Evolutionary conservation across 371 early-diverging fungal species (phyloP).

Genomic region (Circinella umbellata): DNA sequence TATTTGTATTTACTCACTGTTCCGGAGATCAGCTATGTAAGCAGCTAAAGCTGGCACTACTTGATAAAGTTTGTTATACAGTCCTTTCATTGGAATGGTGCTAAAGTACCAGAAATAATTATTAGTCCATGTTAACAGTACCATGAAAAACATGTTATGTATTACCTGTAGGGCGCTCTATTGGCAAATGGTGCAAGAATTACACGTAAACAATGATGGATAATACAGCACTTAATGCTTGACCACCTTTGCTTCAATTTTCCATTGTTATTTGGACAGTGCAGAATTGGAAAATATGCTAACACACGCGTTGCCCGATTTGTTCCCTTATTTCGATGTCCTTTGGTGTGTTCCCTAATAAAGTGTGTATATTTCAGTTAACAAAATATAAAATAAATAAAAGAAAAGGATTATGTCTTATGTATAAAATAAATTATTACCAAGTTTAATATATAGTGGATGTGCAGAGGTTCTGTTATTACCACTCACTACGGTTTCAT

Average conservation of each 20-base stretch:
- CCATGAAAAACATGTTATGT: not conserved
- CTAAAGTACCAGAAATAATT: not conserved
- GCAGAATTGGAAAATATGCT: constrained; percentile 3
- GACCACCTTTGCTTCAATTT: not conserved
- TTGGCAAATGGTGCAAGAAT: not conserved
- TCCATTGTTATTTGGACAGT: not conserved
- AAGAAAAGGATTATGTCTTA: not conserved
- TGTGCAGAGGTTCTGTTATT: not conserved
- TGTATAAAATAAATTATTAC: not conserved
- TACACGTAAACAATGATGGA: not conserved
- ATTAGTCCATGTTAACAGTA: not conserved
- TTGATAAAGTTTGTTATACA: not conserved
- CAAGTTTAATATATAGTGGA: constrained; percentile 12
- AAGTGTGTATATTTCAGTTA: not conserved
- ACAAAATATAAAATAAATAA: too few relatives aligned
- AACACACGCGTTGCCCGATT: constrained; percentile 4
- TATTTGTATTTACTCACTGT: not conserved
- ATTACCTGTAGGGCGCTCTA: not conserved
- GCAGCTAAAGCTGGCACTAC: not conserved
- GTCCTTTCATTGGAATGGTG: not conserved
- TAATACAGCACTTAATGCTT: not conserved
- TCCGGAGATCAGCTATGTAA: not conserved
- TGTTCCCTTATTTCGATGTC: not conserved
- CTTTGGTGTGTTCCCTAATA: constrained; percentile 1
- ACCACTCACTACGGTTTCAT: constrained; percentile 3